phyloP scores from a whole-genome alignment of 192 early-diverging fungal species.

The Podila verticillata region DNA sequence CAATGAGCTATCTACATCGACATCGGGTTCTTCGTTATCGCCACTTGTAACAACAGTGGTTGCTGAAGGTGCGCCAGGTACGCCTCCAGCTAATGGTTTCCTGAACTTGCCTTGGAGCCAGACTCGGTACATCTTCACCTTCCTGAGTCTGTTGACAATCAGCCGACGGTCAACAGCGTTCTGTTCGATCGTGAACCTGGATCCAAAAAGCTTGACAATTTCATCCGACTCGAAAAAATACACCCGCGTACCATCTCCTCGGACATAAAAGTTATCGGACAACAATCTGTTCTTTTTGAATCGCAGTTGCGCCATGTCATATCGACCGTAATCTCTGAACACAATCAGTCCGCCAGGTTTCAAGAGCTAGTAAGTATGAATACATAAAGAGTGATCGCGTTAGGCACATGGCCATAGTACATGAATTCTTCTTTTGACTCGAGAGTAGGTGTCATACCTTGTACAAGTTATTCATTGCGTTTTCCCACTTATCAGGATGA shows the following conservation, averaged over 20 bases:
- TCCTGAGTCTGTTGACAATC: conserved; percentile 89
- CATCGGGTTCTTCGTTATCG: background rate
- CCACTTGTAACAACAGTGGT: conserved; percentile 22
- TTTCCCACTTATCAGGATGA: conserved; percentile 84
- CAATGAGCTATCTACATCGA: conserved; percentile 16
- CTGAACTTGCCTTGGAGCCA: conserved; percentile 99
- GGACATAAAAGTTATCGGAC: conserved; percentile 95
- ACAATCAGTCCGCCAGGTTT: conserved; percentile 93
- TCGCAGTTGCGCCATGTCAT: conserved; percentile 96
- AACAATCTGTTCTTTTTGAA: conserved; percentile 94
- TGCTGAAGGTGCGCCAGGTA: conserved; percentile 14
- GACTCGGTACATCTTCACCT: conserved; percentile 97
- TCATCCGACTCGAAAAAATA: conserved; percentile 90
- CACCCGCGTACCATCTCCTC: conserved; percentile 95
- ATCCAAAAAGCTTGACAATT: conserved; percentile 60
- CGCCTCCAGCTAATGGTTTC: conserved; percentile 57
- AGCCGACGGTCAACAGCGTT: conserved; percentile 93
- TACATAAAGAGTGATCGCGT: background rate
- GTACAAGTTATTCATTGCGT: conserved; percentile 83
- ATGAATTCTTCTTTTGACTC: background rate
- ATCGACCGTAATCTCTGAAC: conserved; percentile 96
- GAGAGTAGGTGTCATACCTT: conserved; percentile 54
- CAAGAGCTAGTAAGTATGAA: conserved; percentile 55
- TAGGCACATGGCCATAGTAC: background rate
- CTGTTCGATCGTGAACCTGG: conserved; percentile 80